Evolutionary conservation across 2,329 filamentous ascomycete genomes (phyloP), one percentile per base, ranked within the genome.

Genomic region (Xylaria hypoxylon): DNA sequence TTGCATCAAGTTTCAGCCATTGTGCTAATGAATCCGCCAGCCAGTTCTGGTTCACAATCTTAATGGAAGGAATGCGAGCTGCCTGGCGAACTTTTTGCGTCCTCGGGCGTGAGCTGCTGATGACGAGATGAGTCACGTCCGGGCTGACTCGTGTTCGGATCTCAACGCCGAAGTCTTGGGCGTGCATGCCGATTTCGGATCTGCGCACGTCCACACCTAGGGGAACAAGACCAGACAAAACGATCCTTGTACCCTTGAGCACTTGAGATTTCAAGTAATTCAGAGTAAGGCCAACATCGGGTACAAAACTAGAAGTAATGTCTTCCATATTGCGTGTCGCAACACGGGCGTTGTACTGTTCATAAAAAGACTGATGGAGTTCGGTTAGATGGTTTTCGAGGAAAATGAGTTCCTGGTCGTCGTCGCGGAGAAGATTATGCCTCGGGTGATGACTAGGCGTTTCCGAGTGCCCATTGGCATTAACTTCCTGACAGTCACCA

Each of bases 51-150:
- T 91, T 94, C 53, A 99, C 96, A 65, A 99, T 97, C 77, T 94
- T 94, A 79, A 98, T 92, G 58, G 89, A 88, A 0, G 91, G 84
- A 62, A 93, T 91, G 69, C 90, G 89, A 15, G 92, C 90, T 0
- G 96, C 96, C 78, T 94, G 91, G 53, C 92, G 90, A 48, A 98
- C 93, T 80, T 99, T 99, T 59, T 93, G 91, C 0, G 96, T 98
- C 24, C 94, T 89, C 35, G 91, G 91, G 26, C 91, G 85, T 17
- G 87, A 84, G 19, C 87, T 88, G 58, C 88, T 90, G 8, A 92
- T 89, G 2, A 94, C 90, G 5, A 94, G 85, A 77, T 94, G 92
- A 0, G 92, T 94, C 15, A 92, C 86, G 61, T 86, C 86, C 35
- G 84, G 83, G 1, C 85, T 86, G 7, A 94, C 83, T 38, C 82